These are phyloP conservation scores for Senna tora DNA, from an alignment of 306 rosid genomes.

Conservation along the genomic window DNA sequence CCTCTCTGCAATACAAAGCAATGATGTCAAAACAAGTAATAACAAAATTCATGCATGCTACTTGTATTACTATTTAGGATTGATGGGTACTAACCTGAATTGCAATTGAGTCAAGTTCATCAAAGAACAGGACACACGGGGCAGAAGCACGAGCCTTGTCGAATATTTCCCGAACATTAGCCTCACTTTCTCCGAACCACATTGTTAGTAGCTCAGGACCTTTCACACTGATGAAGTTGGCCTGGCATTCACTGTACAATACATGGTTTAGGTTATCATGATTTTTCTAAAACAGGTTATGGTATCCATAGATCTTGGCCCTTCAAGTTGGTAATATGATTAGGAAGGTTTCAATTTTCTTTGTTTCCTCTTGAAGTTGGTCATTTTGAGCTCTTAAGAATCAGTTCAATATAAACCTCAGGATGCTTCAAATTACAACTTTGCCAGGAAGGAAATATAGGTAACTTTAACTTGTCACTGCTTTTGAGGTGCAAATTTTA, in stretches of 20 bases:
- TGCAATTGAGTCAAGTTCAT: slow-evolving; percentile 26
- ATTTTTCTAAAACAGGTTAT: slow-evolving; percentile 64
- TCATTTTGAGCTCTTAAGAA: slow-evolving; percentile 31
- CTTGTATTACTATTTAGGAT: not conserved
- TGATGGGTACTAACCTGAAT: not conserved
- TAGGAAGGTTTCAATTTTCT: not conserved
- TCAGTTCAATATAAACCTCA: slow-evolving; percentile 27
- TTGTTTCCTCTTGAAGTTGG: slow-evolving; percentile 35
- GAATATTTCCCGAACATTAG: too few species aligned
- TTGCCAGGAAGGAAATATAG: slow-evolving; percentile 35
- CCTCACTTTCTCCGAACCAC: too few species aligned
- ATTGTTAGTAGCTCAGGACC: too few species aligned
- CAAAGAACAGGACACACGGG: slow-evolving; percentile 25
- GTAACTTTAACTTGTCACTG: slow-evolving; percentile 36
- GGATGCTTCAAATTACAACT: slow-evolving; percentile 37
- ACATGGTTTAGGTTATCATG: too few species aligned
- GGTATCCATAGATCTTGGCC: slow-evolving; percentile 98
- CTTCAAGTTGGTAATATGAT: slow-evolving; percentile 69
- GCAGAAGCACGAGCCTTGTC: slow-evolving; percentile 24
- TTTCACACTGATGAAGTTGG: slow-evolving; percentile 17
- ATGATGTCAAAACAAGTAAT: not conserved
- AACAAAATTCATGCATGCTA: not conserved
- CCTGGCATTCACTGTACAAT: slow-evolving; percentile 29
- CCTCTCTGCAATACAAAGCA: slow-evolving; percentile 56
- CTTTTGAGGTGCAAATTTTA: slow-evolving; percentile 33